Evolutionary conservation across 129 eudicot genomes (phyloP).

Genomic region (Ambrosia artemisiifolia): DNA sequence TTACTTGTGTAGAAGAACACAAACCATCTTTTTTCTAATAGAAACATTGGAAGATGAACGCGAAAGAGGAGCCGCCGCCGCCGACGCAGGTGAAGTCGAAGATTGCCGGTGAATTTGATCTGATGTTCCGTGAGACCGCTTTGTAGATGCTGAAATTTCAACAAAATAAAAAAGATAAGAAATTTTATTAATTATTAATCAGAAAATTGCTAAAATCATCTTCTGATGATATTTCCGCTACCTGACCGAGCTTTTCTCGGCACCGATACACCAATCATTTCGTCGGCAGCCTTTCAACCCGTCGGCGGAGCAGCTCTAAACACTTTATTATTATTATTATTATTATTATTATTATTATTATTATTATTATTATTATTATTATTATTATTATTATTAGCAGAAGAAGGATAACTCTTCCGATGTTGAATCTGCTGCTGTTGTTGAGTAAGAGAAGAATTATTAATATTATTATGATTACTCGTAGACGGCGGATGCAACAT

Average conservation of each 20-base stretch:
- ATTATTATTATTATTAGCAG: slow-evolving; percentile 28
- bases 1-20: slow-evolving; percentile 8
- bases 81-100: slow-evolving; percentile 68
- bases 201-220: background rate
- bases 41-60: slow-evolving; percentile 81
- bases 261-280: slow-evolving; percentile 81
- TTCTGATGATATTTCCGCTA: slow-evolving; percentile 13
- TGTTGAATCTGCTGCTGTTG: slow-evolving; percentile 36
- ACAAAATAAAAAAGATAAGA: background rate
- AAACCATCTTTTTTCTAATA: slow-evolving; percentile 70
- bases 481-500: slow-evolving; percentile 45
- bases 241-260: slow-evolving; percentile 98
- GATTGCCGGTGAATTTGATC: slow-evolving; percentile 55
- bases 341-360: too few species aligned
- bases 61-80: slow-evolving; percentile 60
- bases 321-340: too few species aligned
- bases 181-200: background rate
- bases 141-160: slow-evolving; percentile 73
- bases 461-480: slow-evolving; percentile 38
- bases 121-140: slow-evolving; percentile 73
- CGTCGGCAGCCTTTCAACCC: slow-evolving; percentile 80
- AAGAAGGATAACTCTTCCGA: slow-evolving; percentile 67
- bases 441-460: slow-evolving; percentile 6
- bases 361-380: too few species aligned
- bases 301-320: slow-evolving; percentile 44